These are phyloP conservation scores for Pyronema domesticum DNA, from an alignment of 495 filamentous ascomycete genomes.

Conservation along the genomic window DNA sequence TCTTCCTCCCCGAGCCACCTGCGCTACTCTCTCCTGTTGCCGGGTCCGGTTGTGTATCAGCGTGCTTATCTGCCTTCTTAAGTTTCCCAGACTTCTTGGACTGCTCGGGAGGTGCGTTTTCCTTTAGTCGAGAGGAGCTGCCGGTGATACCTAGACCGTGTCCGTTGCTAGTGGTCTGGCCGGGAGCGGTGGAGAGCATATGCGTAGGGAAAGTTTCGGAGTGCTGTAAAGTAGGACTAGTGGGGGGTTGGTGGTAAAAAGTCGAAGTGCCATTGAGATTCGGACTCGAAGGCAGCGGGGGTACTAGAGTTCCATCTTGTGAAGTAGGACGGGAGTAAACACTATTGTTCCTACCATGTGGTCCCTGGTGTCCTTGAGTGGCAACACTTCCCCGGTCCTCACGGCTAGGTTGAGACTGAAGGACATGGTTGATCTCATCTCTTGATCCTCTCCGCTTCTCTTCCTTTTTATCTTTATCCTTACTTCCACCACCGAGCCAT, in stretches of 20 bases:
- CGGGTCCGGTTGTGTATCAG: slow-evolving; percentile 5
- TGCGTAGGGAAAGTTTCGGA: neutral
- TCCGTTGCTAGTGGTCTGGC: slow-evolving; percentile 27
- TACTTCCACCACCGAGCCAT: slow-evolving; percentile 19
- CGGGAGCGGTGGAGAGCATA: neutral
- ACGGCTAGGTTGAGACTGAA: neutral
- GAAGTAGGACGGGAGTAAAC: neutral
- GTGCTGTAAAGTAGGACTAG: neutral
- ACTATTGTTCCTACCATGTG: neutral
- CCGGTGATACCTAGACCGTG: slow-evolving; percentile 38
- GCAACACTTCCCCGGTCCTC: neutral
- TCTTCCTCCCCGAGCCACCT: slow-evolving; percentile 10
- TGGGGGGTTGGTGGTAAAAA: neutral
- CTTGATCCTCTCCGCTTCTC: slow-evolving; percentile 25
- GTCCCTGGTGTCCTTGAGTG: slow-evolving; percentile 4
- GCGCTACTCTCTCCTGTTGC: neutral
- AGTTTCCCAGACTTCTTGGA: slow-evolving; percentile 2
- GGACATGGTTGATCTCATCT: no score
- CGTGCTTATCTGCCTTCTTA: slow-evolving; percentile 13
- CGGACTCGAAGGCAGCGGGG: neutral
- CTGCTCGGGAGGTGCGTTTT: slow-evolving; percentile 3
- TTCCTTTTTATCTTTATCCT: slow-evolving; percentile 44
- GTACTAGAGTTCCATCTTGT: neutral
- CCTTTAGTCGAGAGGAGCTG: neutral
- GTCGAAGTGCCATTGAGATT: neutral